phyloP scores from a whole-genome alignment of 2,329 filamentous ascomycete genomes.

The Calonectria hawksworthii region DNA sequence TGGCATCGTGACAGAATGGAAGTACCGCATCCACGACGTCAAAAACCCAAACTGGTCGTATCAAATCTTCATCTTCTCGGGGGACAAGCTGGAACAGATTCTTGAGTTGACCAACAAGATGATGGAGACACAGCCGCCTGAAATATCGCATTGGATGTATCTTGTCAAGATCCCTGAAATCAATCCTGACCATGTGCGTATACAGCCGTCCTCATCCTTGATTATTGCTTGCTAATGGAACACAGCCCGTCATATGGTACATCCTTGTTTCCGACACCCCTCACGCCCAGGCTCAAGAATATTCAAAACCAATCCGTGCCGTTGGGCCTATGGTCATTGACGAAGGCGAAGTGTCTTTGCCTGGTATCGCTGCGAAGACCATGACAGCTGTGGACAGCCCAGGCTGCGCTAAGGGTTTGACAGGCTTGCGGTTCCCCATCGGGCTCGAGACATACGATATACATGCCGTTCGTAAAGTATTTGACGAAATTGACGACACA shows the following conservation, averaged over 20 bases:
- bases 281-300: constrained; percentile 50
- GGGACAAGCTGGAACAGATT: constrained; percentile 36
- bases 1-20: constrained; percentile 61
- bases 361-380: constrained; percentile 57
- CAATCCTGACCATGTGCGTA: constrained; percentile 22
- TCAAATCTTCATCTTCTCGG: constrained; percentile 54
- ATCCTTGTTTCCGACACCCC: constrained; percentile 57
- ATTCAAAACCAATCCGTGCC: constrained; percentile 57
- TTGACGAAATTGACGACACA: constrained; percentile 48
- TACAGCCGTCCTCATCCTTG: not conserved
- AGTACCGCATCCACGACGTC: constrained; percentile 61
- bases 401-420: constrained; percentile 57
- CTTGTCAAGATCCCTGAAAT: constrained; percentile 35
- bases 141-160: constrained; percentile 36
- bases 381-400: constrained; percentile 52
- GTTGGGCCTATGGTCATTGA: constrained; percentile 53
- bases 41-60: constrained; percentile 53
- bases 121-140: constrained; percentile 32
- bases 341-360: constrained; percentile 54
- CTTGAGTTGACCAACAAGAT: constrained; percentile 31
- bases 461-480: constrained; percentile 43
- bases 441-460: constrained; percentile 55
- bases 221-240: not conserved
- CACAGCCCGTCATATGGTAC: constrained; percentile 55
- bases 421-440: constrained; percentile 58